phyloP scores from a whole-genome alignment of 305 asterid species.

The Fraxinus latifolia region DNA sequence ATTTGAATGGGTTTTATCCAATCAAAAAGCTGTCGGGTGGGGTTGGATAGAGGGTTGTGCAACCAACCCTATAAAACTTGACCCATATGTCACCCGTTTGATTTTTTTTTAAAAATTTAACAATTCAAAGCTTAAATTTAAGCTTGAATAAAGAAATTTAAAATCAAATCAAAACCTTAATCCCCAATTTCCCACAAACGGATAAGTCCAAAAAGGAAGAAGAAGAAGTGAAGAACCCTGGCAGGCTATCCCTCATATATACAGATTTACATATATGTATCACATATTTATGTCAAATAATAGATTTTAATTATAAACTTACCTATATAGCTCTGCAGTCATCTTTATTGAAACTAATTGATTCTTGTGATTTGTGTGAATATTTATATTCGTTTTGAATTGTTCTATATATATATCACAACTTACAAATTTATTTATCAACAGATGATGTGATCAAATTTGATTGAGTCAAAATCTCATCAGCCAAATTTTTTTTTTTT shows the following conservation, averaged over 20 bases:
- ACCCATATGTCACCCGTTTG: neutral
- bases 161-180: no score
- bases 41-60: neutral
- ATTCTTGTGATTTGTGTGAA: no score
- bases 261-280: neutral
- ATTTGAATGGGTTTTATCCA: neutral
- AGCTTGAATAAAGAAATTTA: neutral
- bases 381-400: no score
- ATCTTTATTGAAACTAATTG: no score
- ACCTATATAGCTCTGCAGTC: no score
- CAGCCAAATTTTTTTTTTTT: no score
- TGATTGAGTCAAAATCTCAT: no score
- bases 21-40: neutral
- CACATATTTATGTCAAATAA: neutral
- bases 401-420: no score
- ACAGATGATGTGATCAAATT: no score
- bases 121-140: neutral
- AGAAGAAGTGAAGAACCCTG: neutral
- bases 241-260: neutral
- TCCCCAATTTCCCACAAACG: neutral
- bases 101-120: no score
- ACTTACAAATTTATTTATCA: no score
- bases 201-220: neutral
- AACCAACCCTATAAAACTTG: neutral
- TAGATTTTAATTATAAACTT: neutral